Evolutionary conservation across 345 rosid species (phyloP).

Genomic region (Salix purpurea): DNA sequence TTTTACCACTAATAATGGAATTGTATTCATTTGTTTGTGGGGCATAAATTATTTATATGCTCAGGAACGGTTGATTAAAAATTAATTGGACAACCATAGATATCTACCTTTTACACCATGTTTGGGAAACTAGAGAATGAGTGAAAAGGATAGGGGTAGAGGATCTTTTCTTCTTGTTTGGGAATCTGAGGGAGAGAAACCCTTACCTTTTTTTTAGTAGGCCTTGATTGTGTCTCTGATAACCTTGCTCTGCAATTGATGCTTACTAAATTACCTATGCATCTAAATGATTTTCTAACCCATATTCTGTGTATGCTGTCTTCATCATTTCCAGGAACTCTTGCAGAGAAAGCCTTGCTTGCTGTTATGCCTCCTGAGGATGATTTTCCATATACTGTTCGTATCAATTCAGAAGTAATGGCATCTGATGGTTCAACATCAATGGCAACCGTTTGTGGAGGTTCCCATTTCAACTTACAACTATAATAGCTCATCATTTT

Average conservation of each 20-base stretch:
- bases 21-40: too few relatives aligned
- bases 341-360: conserved; percentile 93
- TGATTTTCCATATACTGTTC: conserved; percentile 69
- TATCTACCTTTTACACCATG: too few relatives aligned
- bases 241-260: neutral
- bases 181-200: too few relatives aligned
- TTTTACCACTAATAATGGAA: too few relatives aligned
- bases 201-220: too few relatives aligned
- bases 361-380: conserved; percentile 88
- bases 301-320: conserved; percentile 15
- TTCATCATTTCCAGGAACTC: conserved; percentile 56
- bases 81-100: too few relatives aligned
- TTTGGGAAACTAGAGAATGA: too few relatives aligned
- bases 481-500: neutral
- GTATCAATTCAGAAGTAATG: conserved; percentile 94
- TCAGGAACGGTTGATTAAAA: too few relatives aligned
- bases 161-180: too few relatives aligned
- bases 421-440: conserved; percentile 99
- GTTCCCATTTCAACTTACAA: conserved; percentile 33
- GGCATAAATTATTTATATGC: too few relatives aligned
- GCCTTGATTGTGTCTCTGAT: neutral
- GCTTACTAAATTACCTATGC: neutral
- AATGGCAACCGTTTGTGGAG: conserved; percentile 98
- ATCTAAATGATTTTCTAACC: neutral
- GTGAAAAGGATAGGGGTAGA: too few relatives aligned